These are phyloP conservation scores for Condylostoma magnum DNA, from an alignment of 169 alveolate genomes.

Conservation along the genomic window DNA sequence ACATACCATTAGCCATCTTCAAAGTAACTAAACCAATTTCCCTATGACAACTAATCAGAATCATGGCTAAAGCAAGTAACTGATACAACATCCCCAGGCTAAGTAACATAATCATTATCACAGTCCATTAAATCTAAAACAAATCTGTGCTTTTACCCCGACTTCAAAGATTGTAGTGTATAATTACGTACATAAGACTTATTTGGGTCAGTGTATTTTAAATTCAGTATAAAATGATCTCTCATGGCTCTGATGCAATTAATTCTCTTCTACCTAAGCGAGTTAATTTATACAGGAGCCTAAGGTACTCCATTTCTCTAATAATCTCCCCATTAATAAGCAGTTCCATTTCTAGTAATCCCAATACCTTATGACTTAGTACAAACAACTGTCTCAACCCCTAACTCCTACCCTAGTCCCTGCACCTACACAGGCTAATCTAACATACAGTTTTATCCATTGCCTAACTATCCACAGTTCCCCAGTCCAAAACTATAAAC, in stretches of 20 bases:
- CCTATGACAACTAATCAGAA: constrained; percentile 2
- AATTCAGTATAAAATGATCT: constrained; percentile 31
- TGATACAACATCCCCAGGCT: constrained; percentile 35
- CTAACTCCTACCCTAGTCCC: not conserved
- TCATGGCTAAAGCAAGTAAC: constrained; percentile 12
- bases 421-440: not conserved
- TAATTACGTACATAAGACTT: constrained; percentile 26
- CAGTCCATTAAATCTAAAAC: constrained; percentile 9
- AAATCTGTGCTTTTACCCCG: constrained; percentile 31
- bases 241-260: constrained; percentile 29
- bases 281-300: not conserved
- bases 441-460: not conserved
- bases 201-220: constrained; percentile 20
- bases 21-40: constrained; percentile 4
- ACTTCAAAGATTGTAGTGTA: constrained; percentile 14
- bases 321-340: constrained; percentile 35
- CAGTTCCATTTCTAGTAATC: constrained; percentile 16
- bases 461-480: constrained; percentile 40
- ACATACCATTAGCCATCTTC: constrained; percentile 35
- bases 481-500: constrained; percentile 35
- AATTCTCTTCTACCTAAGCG: constrained; percentile 16
- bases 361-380: constrained; percentile 32
- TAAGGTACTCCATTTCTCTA: not conserved
- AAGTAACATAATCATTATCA: not conserved
- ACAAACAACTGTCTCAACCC: constrained; percentile 34